Evolutionary conservation across 2,329 filamentous ascomycete genomes (phyloP), one percentile per base, ranked within the genome.

Genomic region (Ophiostoma sp.): DNA sequence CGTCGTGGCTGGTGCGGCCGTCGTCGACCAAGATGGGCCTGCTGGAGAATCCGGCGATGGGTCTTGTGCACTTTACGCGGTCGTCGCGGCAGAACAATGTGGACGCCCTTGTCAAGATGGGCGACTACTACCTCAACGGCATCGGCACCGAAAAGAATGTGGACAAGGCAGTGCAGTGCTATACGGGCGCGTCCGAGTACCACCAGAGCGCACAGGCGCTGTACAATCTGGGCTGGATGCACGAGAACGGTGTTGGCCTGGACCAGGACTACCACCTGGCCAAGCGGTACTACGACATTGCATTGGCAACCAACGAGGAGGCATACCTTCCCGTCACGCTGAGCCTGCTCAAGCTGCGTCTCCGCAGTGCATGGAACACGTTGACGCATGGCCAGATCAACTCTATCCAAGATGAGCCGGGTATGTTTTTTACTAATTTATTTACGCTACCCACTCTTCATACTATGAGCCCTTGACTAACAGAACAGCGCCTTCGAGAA

Each of bases 201-300:
- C 89, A 94, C 75, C 90, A 93, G 77, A 96, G 93, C 75, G 95
- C 94, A 2, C 96, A 99, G 80, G 95, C 96, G 17, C 87, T 97
- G 71, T 99, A 93, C 87, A 98, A 99, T 76, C 83, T 99, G 17
- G 96, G 95, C 5, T 99, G 95, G 95, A 98, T 99, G 94, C 93
- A 99, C 77, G 95, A 99, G 80, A 97, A 98, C 76, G 95, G 95
- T 8, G 85, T 98, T 67, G 93, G 94, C 1, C 86, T 98, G 27
- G 90, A 91, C 69, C 95, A 99, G 78, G 95, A 99, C 77, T 99
- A 96, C 78, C 95, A 99, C 77, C 88, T 99, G 70, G 95, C 96
- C 1, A 99, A 99, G 80, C 85, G 95, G 69, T 97, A 94, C 80
- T 99, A 99, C 77, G 95, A 99, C 76, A 86, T 95, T 72, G 94